phyloP scores from a whole-genome alignment of 2,329 filamentous ascomycete genomes.

The Byssoonygena ceratinophila region DNA sequence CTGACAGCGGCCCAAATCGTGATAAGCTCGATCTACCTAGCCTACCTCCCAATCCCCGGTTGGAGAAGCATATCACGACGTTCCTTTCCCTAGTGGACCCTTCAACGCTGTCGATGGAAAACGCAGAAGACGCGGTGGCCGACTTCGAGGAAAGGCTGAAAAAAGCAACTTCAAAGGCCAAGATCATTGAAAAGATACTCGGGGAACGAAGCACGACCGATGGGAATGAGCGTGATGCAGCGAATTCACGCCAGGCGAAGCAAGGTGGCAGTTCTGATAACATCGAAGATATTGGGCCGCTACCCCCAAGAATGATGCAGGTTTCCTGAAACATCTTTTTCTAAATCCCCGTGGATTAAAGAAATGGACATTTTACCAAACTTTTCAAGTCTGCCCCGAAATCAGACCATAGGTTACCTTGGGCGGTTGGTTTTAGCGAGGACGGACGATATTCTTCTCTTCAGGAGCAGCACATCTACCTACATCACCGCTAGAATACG shows the following conservation, averaged over 20 bases:
- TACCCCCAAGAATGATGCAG: slow-evolving; percentile 28
- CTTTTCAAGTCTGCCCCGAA: not conserved
- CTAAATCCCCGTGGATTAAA: not conserved
- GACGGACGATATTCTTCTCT: not conserved
- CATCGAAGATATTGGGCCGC: slow-evolving; percentile 40
- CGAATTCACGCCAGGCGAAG: slow-evolving; percentile 8
- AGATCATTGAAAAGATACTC: slow-evolving; percentile 66
- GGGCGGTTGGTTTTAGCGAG: not conserved
- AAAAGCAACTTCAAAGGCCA: slow-evolving; percentile 70
- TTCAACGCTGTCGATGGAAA: slow-evolving; percentile 64
- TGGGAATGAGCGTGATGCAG: not conserved
- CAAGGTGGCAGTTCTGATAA: slow-evolving; percentile 32
- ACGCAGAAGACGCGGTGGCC: slow-evolving; percentile 77
- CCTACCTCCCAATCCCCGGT: slow-evolving; percentile 37
- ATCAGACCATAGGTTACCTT: not conserved
- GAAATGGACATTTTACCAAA: not conserved
- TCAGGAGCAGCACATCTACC: not conserved
- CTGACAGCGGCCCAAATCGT: not conserved
- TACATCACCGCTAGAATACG: not conserved
- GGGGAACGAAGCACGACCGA: slow-evolving; percentile 34
- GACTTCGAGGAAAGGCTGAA: slow-evolving; percentile 86
- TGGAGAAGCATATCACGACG: slow-evolving; percentile 64
- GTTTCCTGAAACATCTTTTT: slow-evolving; percentile 5
- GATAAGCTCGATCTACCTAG: slow-evolving; percentile 5
- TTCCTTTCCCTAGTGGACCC: slow-evolving; percentile 71